Base-by-base conservation (phyloP, 306 rosid genomes). In the Adenanthera pavonina region DNA sequence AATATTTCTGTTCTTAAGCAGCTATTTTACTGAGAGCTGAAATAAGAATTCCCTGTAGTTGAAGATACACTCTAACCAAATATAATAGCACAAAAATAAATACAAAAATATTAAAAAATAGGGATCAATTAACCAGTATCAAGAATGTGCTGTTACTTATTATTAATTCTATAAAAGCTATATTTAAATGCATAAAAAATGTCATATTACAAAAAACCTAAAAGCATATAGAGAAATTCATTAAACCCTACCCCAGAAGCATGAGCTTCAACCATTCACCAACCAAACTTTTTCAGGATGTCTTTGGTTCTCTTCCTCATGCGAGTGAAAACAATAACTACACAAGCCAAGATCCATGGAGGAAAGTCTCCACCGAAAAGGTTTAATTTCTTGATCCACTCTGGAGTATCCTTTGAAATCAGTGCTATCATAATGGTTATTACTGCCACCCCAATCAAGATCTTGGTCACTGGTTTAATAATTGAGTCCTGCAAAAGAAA, bases 331-430 rank as follows among this genome's bases (percentile, higher is more conserved):
- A 93, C 97, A 74, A 95, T 79, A 64, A 95, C 94, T 78, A 88
- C 92, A 60, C 94, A 88, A 84, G 97, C 98, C 75, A 95, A 86
- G 83, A 93, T 84, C 99, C 94, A 95, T 40, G 97, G 98, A 78
- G 98, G 90, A 84, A 88, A 85, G 83, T 84, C 89, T n/a, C 89
- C 92, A 25, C 92, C 88, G 8, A 81, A 79, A 77, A 88, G 20
- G 56, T 92, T 89, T 1, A 90, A 70, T 69, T 90, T 92, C 85
- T 86, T 82, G 84, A 92, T n/a, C 92, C 94, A 93, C 0, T 87
- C 89, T 5, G 92, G 92, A 13, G 89, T 77, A 41, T 92, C 98
- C 81, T 75, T 89, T 0, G 82, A 82, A 56, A 86, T 82, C 72
- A 95, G 71, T 4, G 89, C 73, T 80, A 95, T 89, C 88, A 92